Base-by-base conservation (phyloP, 805 yeast species). In the Jamesozyma piceae region DNA sequence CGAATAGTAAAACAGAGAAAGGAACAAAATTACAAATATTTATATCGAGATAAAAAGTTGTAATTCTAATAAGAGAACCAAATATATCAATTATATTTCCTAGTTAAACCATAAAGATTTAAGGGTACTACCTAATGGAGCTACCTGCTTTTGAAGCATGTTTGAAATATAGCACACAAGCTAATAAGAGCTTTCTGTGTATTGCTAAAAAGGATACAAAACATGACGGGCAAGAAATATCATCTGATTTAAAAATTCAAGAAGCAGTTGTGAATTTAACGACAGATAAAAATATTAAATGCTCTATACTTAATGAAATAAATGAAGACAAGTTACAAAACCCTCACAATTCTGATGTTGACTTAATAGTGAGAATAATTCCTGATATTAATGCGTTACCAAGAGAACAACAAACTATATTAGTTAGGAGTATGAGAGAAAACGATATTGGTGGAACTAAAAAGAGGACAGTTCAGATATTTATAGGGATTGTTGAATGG, bases 151-250 rank as follows among this genome's bases (percentile, higher is more conserved):
- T 55, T 19, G 41, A 48, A 17, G 48, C 51, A 35, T 43, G 51
- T 24, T 43, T 56, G 14, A 49, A 41, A 22, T 54, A 48, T 37
- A 47, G 53, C 37, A 28, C 54, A 9, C 38, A 37, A 21, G 50
- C 53, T 1, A 32, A 39, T 18, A 52, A 45, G 32, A 54, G 50
- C 35, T 52, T 56, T 19, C 13, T 55, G 2, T 53, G 50, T 33
- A 38, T 54, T 18, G 41, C 40, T 30, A 46, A 45, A 13, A 37
- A 40, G 21, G 42, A 41, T 24, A 41, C 33, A 10, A 35, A 33
- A 6, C 20, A 27, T 5, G 38, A 43, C 14, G 35, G 30, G 14
- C 20, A 14, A 20, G 40, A 24, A 4, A 15, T 21, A 9, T 35
- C 41, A 19, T 14, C 21, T 17, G 43, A 26, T 10, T n/a, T 11